Conservation (phyloP, 768 basidiomycete genomes). For the Scleroderma citrinum region DNA sequence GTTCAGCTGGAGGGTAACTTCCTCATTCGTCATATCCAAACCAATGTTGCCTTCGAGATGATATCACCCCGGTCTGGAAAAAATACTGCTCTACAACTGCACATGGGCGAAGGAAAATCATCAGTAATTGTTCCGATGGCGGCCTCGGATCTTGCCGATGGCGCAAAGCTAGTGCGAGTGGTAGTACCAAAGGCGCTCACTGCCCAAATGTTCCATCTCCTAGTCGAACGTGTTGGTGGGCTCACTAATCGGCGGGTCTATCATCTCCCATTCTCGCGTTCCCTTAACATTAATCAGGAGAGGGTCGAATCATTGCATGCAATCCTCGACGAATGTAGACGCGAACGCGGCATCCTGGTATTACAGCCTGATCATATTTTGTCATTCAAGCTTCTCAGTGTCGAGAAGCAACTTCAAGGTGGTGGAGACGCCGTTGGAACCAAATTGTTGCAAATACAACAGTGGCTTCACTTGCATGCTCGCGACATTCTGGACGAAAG, state of each 20-base stretch:
- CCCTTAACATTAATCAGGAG: constrained; percentile 16
- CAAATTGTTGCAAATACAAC: constrained; percentile 22
- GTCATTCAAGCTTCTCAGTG: constrained; percentile 42
- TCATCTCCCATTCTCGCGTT: constrained; percentile 45
- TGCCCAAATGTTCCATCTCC: constrained; percentile 44
- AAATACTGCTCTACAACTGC: constrained; percentile 43
- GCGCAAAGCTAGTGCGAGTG: constrained; percentile 39
- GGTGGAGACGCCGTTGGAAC: constrained; percentile 1
- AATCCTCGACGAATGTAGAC: constrained; percentile 36
- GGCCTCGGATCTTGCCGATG: constrained; percentile 36
- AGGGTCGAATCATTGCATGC: constrained; percentile 20
- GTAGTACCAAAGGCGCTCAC: constrained; percentile 45
- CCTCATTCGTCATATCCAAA: constrained; percentile 38
- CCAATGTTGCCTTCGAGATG: constrained; percentile 40
- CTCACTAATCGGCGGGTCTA: constrained; percentile 43
- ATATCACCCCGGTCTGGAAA: constrained; percentile 29
- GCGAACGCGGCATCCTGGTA: constrained; percentile 38
- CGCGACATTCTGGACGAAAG: constrained; percentile 29
- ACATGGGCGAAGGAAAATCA: constrained; percentile 57
- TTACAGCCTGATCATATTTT: constrained; percentile 50
- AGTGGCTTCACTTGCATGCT: constrained; percentile 18
- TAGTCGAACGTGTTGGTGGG: constrained; percentile 38
- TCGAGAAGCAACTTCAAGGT: constrained; percentile 29
- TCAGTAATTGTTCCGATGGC: constrained; percentile 44
- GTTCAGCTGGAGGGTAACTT: constrained; percentile 42